Conservation (phyloP, 164 flowering plant species). For the Kalanchoe fedtschenkoi region DNA sequence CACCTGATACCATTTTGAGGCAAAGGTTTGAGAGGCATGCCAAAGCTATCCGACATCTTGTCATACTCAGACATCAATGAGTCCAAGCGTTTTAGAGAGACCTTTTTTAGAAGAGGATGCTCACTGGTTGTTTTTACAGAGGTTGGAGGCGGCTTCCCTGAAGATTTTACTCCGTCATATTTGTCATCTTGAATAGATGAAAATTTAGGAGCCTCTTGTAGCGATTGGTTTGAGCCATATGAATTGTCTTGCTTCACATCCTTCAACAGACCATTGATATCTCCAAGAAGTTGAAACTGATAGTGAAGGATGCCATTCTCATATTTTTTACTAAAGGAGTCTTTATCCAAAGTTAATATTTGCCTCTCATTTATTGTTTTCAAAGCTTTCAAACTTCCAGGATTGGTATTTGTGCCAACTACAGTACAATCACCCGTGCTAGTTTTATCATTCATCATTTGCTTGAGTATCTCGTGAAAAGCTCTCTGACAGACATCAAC, state of each 20-base stretch:
- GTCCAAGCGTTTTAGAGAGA: slow-evolving; percentile 43
- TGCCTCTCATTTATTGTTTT: slow-evolving; percentile 24
- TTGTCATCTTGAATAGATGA: slow-evolving; percentile 19
- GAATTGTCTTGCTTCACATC: slow-evolving; percentile 44
- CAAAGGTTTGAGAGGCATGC: slow-evolving; percentile 46
- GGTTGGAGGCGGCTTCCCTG: slow-evolving; percentile 34
- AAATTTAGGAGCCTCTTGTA: slow-evolving; percentile 19
- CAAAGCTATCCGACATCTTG: slow-evolving; percentile 61
- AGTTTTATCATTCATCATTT: slow-evolving; percentile 49
- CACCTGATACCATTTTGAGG: slow-evolving; percentile 55
- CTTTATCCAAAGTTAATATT: slow-evolving; percentile 13
- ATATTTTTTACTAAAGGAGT: slow-evolving; percentile 17
- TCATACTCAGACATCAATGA: slow-evolving; percentile 62
- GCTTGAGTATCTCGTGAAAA: slow-evolving; percentile 75
- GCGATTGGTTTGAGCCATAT: slow-evolving; percentile 17
- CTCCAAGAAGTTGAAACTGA: slow-evolving; percentile 52
- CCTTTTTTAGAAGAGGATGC: slow-evolving; percentile 45
- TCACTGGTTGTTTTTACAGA: slow-evolving; percentile 38
- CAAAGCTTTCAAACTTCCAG: slow-evolving; percentile 15
- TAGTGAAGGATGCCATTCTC: slow-evolving; percentile 28
- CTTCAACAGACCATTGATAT: slow-evolving; percentile 39
- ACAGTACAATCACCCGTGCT: slow-evolving; percentile 21
- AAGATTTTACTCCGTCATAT: slow-evolving; percentile 21
- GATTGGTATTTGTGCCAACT: slow-evolving; percentile 12
- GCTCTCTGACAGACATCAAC: slow-evolving; percentile 75